Evolutionary conservation across 2,329 filamentous ascomycete genomes (phyloP), one percentile per base, ranked within the genome.

Genomic region (Penicillium sp.): DNA sequence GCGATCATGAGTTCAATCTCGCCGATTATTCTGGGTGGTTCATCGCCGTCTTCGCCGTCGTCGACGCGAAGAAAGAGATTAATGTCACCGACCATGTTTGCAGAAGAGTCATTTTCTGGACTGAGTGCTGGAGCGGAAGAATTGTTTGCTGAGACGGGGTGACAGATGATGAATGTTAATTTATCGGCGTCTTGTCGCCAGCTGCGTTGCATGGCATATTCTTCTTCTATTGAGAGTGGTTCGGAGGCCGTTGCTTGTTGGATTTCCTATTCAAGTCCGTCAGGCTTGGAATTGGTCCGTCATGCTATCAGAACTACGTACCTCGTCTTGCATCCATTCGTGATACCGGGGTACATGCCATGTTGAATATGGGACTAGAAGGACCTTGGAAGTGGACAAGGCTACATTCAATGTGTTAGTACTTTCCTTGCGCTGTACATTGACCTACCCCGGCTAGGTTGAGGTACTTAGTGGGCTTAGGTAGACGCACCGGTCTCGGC

Each of bases 1-100:
- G 87, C 87, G 44, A 95, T 80, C 88, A 95, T 94, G 47, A 95
- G 76, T 62, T 94, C 86, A 5, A 95, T 65, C 57, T 94, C 88
- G 15, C 84, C 88, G 3, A 82, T 62, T 7, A 72, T 49, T 16
- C 55, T 50, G 0, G 60, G 56, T 0, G 51, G 50, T 0, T 57
- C 56, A 0, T 57, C 56, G 0, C 61, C 54, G 11, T 53, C 69
- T 0, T 75, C 72, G 0, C 71, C 73, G 8, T 82, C 74, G 32
- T 72, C 71, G 0, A 73, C 60, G 23, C 77, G 79, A 1, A 96
- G 67, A 57, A 96, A 95, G 23, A 95, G 71, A 56, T 89, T 89
- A 32, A 89, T 75, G 54, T 89, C 85, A 1, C 85, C 85, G 6
- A 85, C 58, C 79, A 87, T 85, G 7, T 32, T 6, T 59, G 61